Percentiles rank a stretch among this genome's conserved stretches.
phyloP scores from a whole-genome alignment of 2,329 filamentous ascomycete species.

The Diaporthe vexans region DNA sequence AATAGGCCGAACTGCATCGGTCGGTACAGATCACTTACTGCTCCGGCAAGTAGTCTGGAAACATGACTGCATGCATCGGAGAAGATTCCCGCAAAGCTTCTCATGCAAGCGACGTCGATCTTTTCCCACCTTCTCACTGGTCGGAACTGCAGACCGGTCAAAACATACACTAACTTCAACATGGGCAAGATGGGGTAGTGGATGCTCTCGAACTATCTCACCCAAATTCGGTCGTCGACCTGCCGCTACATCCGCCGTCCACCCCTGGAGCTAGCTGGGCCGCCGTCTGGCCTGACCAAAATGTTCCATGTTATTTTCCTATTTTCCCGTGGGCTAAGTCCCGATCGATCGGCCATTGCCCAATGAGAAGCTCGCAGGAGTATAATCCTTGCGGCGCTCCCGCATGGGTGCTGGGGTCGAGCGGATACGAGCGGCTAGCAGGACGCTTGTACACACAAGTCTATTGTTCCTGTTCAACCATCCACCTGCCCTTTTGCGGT shows the following conservation, averaged over 20 bases:
- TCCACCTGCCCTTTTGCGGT: slow-evolving; percentile 17
- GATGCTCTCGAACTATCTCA: background rate
- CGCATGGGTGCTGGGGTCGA: background rate
- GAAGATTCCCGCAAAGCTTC: background rate
- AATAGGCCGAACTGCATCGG: background rate
- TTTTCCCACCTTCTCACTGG: background rate
- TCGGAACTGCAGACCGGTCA: slow-evolving; percentile 9
- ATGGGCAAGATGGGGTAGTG: background rate
- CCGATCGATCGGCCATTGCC: background rate
- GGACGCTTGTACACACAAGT: slow-evolving; percentile 1
- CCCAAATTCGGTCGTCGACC: background rate
- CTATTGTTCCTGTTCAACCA: slow-evolving; percentile 11
- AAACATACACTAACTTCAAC: background rate
- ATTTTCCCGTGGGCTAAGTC: slow-evolving; percentile 21
- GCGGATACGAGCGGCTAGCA: slow-evolving; percentile 3
- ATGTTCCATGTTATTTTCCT: slow-evolving; percentile 12
- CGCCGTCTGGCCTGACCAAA: background rate
- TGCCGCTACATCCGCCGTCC: slow-evolving; percentile 4
- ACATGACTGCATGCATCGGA: background rate
- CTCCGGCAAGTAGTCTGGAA: background rate
- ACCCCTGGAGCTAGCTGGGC: slow-evolving; percentile 11
- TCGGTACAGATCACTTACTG: background rate
- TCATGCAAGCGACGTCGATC: background rate
- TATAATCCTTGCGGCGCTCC: background rate
- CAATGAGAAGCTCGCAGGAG: background rate